A percentile compares a stretch with the other conserved stretches of the same genome.
Evolutionary conservation across 345 rosid genomes (phyloP).

Genomic region (Excoecaria agallocha): DNA sequence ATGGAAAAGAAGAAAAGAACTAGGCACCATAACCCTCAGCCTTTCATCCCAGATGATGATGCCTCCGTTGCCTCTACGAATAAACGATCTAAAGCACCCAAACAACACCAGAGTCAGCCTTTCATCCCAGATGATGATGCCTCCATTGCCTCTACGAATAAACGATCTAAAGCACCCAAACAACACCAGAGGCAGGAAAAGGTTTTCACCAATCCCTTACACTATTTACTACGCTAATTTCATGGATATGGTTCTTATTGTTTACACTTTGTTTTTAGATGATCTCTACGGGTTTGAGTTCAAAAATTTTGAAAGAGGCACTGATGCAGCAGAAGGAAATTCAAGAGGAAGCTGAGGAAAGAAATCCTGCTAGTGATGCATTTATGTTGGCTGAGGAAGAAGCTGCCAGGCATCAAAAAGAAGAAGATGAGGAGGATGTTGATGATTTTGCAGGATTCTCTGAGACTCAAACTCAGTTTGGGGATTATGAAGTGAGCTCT

Average conservation of each 20-base stretch:
- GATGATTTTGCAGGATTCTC: slow-evolving; percentile 61
- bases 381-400: slow-evolving; percentile 43
- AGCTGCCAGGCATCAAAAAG: slow-evolving; percentile 14
- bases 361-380: slow-evolving; percentile 26
- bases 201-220: slow-evolving; percentile 14
- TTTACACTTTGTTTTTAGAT: slow-evolving; percentile 28
- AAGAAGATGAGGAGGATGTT: slow-evolving; percentile 49
- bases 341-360: slow-evolving; percentile 48
- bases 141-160: slow-evolving; percentile 48
- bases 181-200: slow-evolving; percentile 59
- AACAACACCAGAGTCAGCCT: too few species aligned
- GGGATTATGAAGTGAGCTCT: slow-evolving; percentile 47
- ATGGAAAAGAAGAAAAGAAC: slow-evolving; percentile 50
- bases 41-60: slow-evolving; percentile 48
- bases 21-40: slow-evolving; percentile 61
- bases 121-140: slow-evolving; percentile 47
- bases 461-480: slow-evolving; percentile 58
- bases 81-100: slow-evolving; percentile 60
- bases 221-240: neutral
- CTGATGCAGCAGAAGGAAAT: slow-evolving; percentile 80
- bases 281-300: slow-evolving; percentile 67
- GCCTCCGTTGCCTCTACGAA: slow-evolving; percentile 46
- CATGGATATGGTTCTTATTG: neutral
- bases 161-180: slow-evolving; percentile 59
- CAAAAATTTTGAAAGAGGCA: slow-evolving; percentile 82